Conservation (phyloP, 148 eudicot genomes). For the Chenopodium berlandieri region DNA sequence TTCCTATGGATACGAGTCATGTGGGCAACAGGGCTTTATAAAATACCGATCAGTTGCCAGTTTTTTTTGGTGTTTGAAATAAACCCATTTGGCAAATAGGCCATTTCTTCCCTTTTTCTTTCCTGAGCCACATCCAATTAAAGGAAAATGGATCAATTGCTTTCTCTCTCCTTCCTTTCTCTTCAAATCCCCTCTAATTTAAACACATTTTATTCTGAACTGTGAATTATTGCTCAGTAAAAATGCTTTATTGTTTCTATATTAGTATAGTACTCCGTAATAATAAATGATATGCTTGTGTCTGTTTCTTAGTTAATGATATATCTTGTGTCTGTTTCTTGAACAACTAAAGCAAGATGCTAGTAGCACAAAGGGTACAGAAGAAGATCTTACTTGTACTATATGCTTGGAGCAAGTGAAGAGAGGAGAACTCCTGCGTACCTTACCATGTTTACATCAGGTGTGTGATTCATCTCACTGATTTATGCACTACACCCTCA, state of each 20-base stretch:
- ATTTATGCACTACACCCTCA: neutral
- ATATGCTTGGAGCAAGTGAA: constrained; percentile 51
- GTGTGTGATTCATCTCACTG: constrained; percentile 12
- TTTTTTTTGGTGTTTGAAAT: too few species aligned
- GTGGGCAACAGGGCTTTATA: neutral
- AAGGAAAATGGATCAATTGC: neutral
- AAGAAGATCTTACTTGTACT: constrained; percentile 42
- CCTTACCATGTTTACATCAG: constrained; percentile 60
- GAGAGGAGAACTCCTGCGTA: constrained; percentile 48
- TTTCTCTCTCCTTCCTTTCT: neutral
- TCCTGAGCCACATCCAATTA: neutral
- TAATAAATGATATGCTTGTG: too few species aligned
- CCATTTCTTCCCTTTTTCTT: neutral
- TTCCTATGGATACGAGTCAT: too few species aligned
- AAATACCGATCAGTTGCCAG: neutral
- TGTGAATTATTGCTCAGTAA: neutral
- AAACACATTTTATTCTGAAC: neutral
- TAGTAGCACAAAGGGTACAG: constrained; percentile 18
- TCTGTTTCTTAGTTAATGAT: too few species aligned
- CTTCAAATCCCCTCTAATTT: neutral
- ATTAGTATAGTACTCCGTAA: neutral
- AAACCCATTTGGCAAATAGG: neutral
- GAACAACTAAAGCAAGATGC: constrained; percentile 32
- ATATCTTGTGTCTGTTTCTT: neutral
- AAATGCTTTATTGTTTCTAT: neutral